Base-by-base conservation (phyloP, 2,329 filamentous ascomycete species). In the Lecanicillium sp. region DNA sequence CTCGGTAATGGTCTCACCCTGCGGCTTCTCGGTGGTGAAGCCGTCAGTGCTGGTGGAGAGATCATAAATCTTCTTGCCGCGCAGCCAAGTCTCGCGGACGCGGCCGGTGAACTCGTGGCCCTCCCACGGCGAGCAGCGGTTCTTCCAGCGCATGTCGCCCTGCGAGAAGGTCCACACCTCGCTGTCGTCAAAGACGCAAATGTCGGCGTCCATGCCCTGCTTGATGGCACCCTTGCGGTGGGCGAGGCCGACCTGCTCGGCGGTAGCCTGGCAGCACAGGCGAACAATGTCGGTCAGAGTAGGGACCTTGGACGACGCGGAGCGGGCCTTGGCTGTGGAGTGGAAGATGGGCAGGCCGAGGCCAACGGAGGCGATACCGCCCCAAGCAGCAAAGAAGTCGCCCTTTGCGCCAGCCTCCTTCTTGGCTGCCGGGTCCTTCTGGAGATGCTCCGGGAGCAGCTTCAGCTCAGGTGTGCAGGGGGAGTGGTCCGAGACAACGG, bases 301-400 rank as follows among this genome's bases (percentile, higher is more conserved):
- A 0, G 60, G 73, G 36, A 57, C 61, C 47, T 55, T 61, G 49
- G 64, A 62, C 8, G 67, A 58, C 22, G 71, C 62, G 31, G 75
- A 66, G 29, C 84, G 73, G 46, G 77, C 72, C 55, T 72, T 68
- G 22, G 84, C 74, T 32, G 87, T 80, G 0, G 87, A 89, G 79
- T 89, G 83, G 5, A 98, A 72, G 47, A 98, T 95, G 4, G 87
- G 87, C 4, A 98, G 72, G 1, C 92, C 92, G 1, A 98, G 76
- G 0, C 92, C 92, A 14, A 98, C 90, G 4, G 85, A 92, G 4
- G 86, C 90, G 54, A 98, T 95, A 12, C 92, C 92, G 39, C 92
- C 92, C 92, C 92, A 98, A 1, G 89, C 89, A 4, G 84, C 79
- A 64, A 97, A 92, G 72, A 98, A 97, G 64, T 97, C 87, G 28